A percentile compares a stretch with the other conserved stretches of the same genome.
These are phyloP conservation scores for Diplodia intermedia DNA, from an alignment of 2,329 filamentous ascomycete genomes.

Conservation along the genomic window DNA sequence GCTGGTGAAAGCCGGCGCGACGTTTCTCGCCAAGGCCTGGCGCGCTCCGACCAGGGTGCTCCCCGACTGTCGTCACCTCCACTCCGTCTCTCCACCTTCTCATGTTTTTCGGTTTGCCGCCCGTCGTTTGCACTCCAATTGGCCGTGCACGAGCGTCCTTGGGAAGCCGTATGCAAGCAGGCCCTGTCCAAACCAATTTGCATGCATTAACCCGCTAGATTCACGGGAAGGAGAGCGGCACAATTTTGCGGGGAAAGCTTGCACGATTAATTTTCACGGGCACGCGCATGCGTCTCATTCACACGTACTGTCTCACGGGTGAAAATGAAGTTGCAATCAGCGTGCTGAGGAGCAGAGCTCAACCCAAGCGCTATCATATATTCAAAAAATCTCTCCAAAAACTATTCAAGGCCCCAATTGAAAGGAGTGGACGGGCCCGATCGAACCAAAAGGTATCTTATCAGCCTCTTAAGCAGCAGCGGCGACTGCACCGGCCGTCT, in stretches of 20 bases:
- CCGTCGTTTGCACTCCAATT: background rate
- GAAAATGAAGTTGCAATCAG: too few species aligned
- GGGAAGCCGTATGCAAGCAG: background rate
- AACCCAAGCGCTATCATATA: constrained; percentile 7
- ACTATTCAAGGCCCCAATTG: constrained; percentile 19
- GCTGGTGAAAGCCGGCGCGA: constrained; percentile 29
- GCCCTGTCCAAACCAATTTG: background rate
- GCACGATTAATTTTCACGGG: background rate
- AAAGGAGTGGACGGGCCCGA: constrained; percentile 31
- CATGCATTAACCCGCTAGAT: background rate
- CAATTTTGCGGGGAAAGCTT: constrained; percentile 6
- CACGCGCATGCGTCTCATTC: background rate
- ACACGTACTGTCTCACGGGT: background rate
- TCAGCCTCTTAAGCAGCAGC: constrained; percentile 44
- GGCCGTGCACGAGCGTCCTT: background rate
- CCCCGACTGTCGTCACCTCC: constrained; percentile 20
- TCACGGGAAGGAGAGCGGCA: background rate
- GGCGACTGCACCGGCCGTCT: constrained; percentile 53
- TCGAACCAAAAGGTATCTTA: background rate
- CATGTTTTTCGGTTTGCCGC: background rate
- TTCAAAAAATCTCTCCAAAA: constrained; percentile 7
- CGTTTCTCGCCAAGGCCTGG: constrained; percentile 22
- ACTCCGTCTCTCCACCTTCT: background rate
- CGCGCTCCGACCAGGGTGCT: constrained; percentile 4
- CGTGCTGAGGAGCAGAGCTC: constrained; percentile 24